phyloP scores from a whole-genome alignment of 2,329 filamentous ascomycete species.

The Calonectria pteridis region DNA sequence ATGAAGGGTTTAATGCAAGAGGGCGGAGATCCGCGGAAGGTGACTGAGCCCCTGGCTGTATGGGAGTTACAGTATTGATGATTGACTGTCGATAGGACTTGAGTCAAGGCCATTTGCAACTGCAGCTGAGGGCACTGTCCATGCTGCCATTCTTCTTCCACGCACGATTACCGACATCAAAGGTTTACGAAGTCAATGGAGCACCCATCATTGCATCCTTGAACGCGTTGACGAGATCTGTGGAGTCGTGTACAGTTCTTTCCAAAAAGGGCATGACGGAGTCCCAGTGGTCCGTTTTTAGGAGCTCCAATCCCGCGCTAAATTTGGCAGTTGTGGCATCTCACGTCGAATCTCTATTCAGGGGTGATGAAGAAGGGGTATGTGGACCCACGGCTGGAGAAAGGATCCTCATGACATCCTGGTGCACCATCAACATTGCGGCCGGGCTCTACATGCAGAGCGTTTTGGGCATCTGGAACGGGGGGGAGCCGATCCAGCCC shows the following conservation, averaged over 20 bases:
- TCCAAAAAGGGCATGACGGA: neutral
- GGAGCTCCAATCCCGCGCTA: neutral
- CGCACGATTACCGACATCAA: neutral
- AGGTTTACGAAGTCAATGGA: neutral
- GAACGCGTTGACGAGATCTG: neutral
- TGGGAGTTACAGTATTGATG: neutral
- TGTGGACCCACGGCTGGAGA: neutral
- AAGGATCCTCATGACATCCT: neutral
- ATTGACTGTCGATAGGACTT: neutral
- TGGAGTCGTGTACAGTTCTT: neutral
- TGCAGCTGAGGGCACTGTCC: neutral
- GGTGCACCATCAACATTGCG: slow-evolving; percentile 26
- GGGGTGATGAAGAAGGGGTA: neutral
- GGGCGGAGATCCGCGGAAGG: neutral
- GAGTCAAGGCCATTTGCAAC: neutral
- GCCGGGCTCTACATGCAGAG: slow-evolving; percentile 34
- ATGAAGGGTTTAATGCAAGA: neutral
- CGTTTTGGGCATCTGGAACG: slow-evolving; percentile 32
- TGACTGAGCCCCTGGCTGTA: neutral
- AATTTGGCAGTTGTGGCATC: neutral
- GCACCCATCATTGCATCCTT: neutral
- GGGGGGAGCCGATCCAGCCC: slow-evolving; percentile 9
- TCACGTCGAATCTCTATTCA: neutral
- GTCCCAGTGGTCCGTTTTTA: neutral
- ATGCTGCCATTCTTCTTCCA: neutral